Evolutionary conservation across 2,329 filamentous ascomycete genomes (phyloP), one percentile per base, ranked within the genome.

Genomic region (Ophiostoma ulmi): DNA sequence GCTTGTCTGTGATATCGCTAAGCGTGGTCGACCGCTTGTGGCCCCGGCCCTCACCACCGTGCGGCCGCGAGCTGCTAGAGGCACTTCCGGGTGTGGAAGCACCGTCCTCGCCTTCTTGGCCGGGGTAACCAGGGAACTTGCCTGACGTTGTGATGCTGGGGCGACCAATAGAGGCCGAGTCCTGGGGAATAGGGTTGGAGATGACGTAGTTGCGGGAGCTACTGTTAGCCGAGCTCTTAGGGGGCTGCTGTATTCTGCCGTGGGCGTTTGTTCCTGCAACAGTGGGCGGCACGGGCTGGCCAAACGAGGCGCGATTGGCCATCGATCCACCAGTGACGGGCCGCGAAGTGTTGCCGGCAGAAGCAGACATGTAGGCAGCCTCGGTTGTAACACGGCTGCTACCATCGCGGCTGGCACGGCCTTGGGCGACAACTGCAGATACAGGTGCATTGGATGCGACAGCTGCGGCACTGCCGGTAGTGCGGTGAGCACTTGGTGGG

Each of bases 261-360:
- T 97, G 91, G 4, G 87, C 93, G 79, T 95, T 97, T 69, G 93
- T 95, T 75, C 91, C 90, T 67, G 93, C 93, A 72, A 97, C 90
- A 67, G 93, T 88, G 39, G 95, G 94, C 70, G 93, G 92, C 65
- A 90, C 90, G 67, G 94, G 95, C 79, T 96, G 92, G 74, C 92
- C 92, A 79, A 98, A 97, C 71, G 91, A 90, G 78, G 91, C 86
- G 74, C 91, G 88, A 74, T 77, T 81, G 77, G 78, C 85, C 84
- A 94, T 88, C 2, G 93, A 95, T 68, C 91, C 92, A 71, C 92
- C 91, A 13, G 94, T 98, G 70, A 88, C 88, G 17, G 94, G 94
- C 68, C 94, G 77, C 72, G 81, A 80, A 72, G 81, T 80, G 71
- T 85, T 75, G 75, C 36, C 22, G 5, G 39, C 36, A 22, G 65